Percentiles rank a stretch among this genome's conserved stretches.
Evolutionary conservation across 768 basidiomycete genomes (phyloP).

Genomic region (Obba rivulosa): DNA sequence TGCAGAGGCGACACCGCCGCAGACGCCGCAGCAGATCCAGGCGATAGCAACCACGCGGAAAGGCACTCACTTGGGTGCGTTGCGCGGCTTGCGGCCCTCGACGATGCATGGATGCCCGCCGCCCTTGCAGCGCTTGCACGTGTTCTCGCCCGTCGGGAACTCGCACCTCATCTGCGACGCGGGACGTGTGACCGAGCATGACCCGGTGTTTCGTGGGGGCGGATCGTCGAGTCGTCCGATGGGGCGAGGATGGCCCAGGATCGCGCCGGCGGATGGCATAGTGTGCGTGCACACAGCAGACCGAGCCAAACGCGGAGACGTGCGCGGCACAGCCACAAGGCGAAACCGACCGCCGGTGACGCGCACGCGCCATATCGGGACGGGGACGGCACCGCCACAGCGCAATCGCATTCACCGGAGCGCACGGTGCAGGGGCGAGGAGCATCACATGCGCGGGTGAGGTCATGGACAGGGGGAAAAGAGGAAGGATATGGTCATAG

Average conservation of each 20-base stretch:
- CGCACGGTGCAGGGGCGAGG: background rate
- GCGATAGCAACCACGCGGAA: background rate
- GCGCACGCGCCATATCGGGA: too few species aligned
- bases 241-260: too few species aligned
- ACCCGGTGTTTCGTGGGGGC: background rate
- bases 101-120: constrained; percentile 77
- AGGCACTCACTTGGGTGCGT: constrained; percentile 74
- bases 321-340: too few species aligned
- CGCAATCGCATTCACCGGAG: background rate
- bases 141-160: constrained; percentile 64
- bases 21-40: constrained; percentile 5
- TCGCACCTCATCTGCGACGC: constrained; percentile 75
- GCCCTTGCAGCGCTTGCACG: constrained; percentile 72
- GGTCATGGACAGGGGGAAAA: background rate
- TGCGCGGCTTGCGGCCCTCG: constrained; percentile 75
- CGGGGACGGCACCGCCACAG: too few species aligned
- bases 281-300: too few species aligned
- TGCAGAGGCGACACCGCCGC: constrained; percentile 1
- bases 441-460: background rate
- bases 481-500: too few species aligned
- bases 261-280: too few species aligned
- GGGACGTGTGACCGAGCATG: background rate
- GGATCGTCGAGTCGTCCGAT: too few species aligned
- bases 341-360: too few species aligned
- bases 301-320: too few species aligned